phyloP scores from a whole-genome alignment of 805 yeast genomes.

The Dipodascus albidus region DNA sequence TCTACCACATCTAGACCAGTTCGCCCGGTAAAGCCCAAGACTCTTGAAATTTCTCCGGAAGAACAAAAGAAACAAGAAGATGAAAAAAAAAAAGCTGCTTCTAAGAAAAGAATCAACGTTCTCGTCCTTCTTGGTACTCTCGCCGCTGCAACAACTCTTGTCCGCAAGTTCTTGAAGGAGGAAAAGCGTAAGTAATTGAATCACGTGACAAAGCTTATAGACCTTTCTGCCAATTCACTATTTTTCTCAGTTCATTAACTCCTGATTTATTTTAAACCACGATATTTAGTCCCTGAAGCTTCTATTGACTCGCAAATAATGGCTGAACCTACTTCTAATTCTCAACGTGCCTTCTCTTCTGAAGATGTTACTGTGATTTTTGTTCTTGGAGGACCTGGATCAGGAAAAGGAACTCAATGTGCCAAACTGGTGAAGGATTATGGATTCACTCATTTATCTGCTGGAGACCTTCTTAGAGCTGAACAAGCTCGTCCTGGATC shows the following conservation, averaged over 20 bases:
- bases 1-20: too few species aligned
- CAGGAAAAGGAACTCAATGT: slow-evolving; percentile 30
- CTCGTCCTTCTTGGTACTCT: not conserved
- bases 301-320: slow-evolving; percentile 1
- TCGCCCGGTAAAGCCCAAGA: not conserved
- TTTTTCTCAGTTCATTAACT: not conserved
- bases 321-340: not conserved
- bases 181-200: not conserved
- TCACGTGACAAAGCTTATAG: not conserved
- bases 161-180: not conserved
- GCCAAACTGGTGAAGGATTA: slow-evolving; percentile 51
- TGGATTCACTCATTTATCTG: slow-evolving; percentile 71
- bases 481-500: slow-evolving; percentile 72
- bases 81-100: not conserved
- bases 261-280: not conserved
- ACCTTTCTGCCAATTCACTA: not conserved
- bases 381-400: slow-evolving; percentile 3
- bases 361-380: slow-evolving; percentile 1
- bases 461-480: slow-evolving; percentile 80
- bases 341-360: not conserved
- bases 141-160: not conserved
- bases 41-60: not conserved
- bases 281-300: not conserved
- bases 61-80: not conserved
- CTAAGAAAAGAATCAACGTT: not conserved